These are phyloP conservation scores for Ustilago curta DNA, from an alignment of 1,284 basidiomycete species.

Conservation along the genomic window DNA sequence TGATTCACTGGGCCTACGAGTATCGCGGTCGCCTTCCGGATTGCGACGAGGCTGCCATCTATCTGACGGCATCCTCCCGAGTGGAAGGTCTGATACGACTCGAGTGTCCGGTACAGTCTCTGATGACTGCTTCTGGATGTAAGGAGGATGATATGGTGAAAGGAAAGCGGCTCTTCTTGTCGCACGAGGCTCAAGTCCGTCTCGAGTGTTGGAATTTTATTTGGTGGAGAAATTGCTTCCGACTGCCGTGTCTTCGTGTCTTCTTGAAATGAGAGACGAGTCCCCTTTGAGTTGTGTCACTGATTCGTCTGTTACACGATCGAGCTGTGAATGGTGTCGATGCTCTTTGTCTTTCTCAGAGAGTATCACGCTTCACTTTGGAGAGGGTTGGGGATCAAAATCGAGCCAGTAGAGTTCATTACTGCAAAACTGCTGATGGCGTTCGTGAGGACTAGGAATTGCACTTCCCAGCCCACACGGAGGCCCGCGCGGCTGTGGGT, in stretches of 20 bases:
- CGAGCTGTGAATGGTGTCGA: not conserved
- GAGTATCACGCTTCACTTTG: too few relatives aligned
- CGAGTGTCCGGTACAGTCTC: conserved; percentile 1
- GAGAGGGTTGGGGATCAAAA: too few relatives aligned
- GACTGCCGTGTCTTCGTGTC: conserved; percentile 10
- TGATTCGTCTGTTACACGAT: not conserved
- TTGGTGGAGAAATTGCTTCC: conserved; percentile 24
- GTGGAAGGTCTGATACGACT: not conserved
- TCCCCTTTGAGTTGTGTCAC: not conserved
- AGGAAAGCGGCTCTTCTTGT: not conserved
- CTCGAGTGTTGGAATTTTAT: conserved; percentile 15
- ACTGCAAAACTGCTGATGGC: too few relatives aligned
- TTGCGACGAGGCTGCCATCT: conserved; percentile 40
- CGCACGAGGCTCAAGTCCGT: not conserved
- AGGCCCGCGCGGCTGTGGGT: too few relatives aligned
- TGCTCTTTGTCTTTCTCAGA: not conserved
- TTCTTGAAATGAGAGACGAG: conserved; percentile 8
- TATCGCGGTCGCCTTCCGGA: conserved; percentile 13
- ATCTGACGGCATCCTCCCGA: conserved; percentile 27
- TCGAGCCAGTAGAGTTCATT: too few relatives aligned
- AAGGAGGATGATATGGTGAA: not conserved
- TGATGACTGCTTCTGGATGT: conserved; percentile 3
- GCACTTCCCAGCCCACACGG: too few relatives aligned
- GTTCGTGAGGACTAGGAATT: too few relatives aligned
- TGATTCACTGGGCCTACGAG: conserved; percentile 11